Evolutionary conservation across 148 eudicot genomes (phyloP).

Genomic region (Silene uniflora): DNA sequence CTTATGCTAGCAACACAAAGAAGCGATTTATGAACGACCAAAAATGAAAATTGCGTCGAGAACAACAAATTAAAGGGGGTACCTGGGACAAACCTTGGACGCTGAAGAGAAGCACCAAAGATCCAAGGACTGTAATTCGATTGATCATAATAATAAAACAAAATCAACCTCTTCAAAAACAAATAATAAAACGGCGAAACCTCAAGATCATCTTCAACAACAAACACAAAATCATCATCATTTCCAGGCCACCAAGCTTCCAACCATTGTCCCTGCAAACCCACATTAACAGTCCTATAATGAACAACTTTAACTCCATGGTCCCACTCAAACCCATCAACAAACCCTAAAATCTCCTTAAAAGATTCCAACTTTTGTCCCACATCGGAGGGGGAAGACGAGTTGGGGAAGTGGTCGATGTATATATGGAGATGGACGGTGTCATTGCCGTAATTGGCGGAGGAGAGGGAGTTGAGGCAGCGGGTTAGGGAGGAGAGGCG

Average conservation of each 20-base stretch:
- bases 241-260: conserved; percentile 94
- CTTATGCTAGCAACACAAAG: too few relatives aligned
- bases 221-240: conserved; percentile 86
- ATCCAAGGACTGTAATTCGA: conserved; percentile 53
- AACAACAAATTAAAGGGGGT: neutral
- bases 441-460: conserved; percentile 50
- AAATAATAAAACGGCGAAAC: conserved; percentile 68
- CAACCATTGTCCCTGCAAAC: conserved; percentile 91
- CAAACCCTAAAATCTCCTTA: conserved; percentile 45
- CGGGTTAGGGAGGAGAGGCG: conserved; percentile 81
- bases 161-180: conserved; percentile 55
- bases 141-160: conserved; percentile 59
- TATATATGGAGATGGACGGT: conserved; percentile 64
- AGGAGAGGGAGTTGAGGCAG: conserved; percentile 69
- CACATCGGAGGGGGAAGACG: conserved; percentile 15
- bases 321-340: conserved; percentile 67
- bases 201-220: conserved; percentile 94
- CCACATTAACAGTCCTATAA: conserved; percentile 74
- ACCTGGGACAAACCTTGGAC: too few relatives aligned
- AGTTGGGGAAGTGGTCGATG: conserved; percentile 57
- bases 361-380: conserved; percentile 30
- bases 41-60: too few relatives aligned
- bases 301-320: conserved; percentile 70
- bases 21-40: too few relatives aligned
- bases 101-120: too few relatives aligned